Base-by-base conservation (phyloP, 345 rosid genomes). In the Jatropha curcas region DNA sequence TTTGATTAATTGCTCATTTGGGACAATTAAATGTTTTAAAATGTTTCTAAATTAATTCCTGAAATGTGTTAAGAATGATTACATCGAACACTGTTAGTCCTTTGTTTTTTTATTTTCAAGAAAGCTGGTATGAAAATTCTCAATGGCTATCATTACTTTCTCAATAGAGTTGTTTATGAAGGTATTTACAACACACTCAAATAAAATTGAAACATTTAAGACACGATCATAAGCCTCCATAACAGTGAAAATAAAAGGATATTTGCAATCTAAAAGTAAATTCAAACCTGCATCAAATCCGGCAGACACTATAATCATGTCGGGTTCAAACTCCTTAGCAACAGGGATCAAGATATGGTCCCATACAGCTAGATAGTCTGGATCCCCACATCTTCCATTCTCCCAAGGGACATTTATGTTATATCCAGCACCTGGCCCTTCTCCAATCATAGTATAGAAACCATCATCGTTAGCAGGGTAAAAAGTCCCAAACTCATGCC, bases 401-500 rank as follows among this genome's bases (percentile, higher is more conserved):
- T 90, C 98, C 98, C 98, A 94, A 48, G 98, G 98, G 57, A 94
- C 94, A 75, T 94, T 94, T 76, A 94, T 90, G 78, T 92, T 94
- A 83, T 89, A 90, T 58, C 98, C 98, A 58, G 86, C 87, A 77
- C 98, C 98, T 1, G 85, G 84, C 73, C 97, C 98, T 84, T 88
- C 92, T 56, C 98, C 98, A 83, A 87, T 78, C 97, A 84, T 94
- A 52, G 84, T 87, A 76, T 90, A 92, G 69, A 82, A 79, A 60
- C 98, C 98, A 85, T 89, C 90, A 65, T 85, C 83, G n/a, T 83
- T 92, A 51, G 79, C 78, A 37, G 98, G 98, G 81, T 94, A 92
- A 79, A 94, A 94, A 13, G 77, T 67, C 60, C 98, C 98, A 82
- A 75, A 83, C 68, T 90, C 97, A 81, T 89, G 97, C 91, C 98